Evolutionary conservation across 164 flowering plant genomes (phyloP), one percentile per base, ranked within the genome.

Genomic region (Vitis rotundifolia): DNA sequence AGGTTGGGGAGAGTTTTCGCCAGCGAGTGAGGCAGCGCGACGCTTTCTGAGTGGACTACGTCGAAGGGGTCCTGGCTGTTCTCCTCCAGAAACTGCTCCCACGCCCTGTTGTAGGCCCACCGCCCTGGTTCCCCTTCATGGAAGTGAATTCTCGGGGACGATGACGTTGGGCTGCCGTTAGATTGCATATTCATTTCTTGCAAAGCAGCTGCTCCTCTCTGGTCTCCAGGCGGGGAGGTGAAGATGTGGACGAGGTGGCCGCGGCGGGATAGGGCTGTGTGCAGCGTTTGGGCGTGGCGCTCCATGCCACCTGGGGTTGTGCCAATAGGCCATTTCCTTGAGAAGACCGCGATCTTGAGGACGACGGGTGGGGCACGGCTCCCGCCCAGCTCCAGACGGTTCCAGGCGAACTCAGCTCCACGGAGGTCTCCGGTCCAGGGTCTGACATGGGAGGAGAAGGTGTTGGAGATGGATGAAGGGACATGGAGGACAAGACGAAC

Each of bases 221-320:
- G 6, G 44, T 68, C 11, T 78, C 80, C 0, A 52, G 52, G 13
- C 69, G 79, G n/a, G 65, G 67, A 53, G 1, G 94, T 87, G 73
- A 81, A 89, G 44, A 89, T 83, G 61, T 87, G 91, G 29, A 87
- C 64, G 28, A 80, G 76, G 48, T 89, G 93, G 5, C 91, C 90
- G 8, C 77, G 74, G 2, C 67, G 69, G 0, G 94, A 87, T 0
- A 87, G 79, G 29, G 80, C 83, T 0, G 49, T 68, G 70, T 83
- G 78, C 7, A 89, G 67, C 2, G 88, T 86, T 2, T 59, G 56
- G 10, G 91, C 89, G 58, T 87, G 91, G 31, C 89, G 81, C 75
- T 87, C 91, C 91, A 87, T 87, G n/a, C 91, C 89, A 7, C 87
- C 87, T 0, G 91, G 87, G 68, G 64, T 75, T 1, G 85, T 71